Percentiles rank a stretch among this genome's conserved stretches.
Conservation (phyloP, 257 asterid species). For the Rubia yunnanensis region DNA sequence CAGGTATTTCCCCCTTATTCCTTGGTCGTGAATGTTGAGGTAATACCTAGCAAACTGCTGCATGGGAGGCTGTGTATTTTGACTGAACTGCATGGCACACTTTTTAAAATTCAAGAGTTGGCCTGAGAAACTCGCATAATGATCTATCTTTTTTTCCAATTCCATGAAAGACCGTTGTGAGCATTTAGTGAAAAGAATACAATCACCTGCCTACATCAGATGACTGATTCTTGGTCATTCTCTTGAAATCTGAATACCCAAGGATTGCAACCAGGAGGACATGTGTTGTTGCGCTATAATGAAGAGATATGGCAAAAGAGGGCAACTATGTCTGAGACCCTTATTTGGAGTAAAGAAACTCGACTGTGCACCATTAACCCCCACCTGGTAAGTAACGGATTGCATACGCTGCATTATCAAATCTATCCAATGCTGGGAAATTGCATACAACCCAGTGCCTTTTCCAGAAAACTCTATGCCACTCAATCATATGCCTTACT, state of each 20-base stretch:
- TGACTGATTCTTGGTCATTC: not conserved
- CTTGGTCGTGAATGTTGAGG: not conserved
- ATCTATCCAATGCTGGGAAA: not conserved
- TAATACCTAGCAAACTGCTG: too few species aligned
- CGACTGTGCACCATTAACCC: not conserved
- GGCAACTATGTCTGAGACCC: not conserved
- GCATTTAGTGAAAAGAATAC: not conserved
- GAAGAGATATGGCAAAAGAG: not conserved
- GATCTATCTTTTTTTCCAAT: too few species aligned
- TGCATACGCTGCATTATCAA: not conserved
- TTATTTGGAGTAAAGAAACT: not conserved
- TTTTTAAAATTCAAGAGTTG: not conserved
- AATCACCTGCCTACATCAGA: not conserved
- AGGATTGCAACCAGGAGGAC: not conserved
- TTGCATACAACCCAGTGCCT: not conserved
- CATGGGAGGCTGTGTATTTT: not conserved
- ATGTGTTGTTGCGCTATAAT: too few species aligned
- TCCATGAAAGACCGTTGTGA: too few species aligned
- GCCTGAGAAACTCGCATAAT: not conserved
- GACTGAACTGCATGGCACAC: not conserved
- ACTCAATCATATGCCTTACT: too few species aligned
- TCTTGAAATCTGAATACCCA: too few species aligned
- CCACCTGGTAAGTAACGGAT: not conserved
- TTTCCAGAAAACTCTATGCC: not conserved
- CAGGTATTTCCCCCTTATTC: not conserved